These are phyloP conservation scores for Xylariales sp. DNA, from an alignment of 2,329 filamentous ascomycete species.

Conservation along the genomic window DNA sequence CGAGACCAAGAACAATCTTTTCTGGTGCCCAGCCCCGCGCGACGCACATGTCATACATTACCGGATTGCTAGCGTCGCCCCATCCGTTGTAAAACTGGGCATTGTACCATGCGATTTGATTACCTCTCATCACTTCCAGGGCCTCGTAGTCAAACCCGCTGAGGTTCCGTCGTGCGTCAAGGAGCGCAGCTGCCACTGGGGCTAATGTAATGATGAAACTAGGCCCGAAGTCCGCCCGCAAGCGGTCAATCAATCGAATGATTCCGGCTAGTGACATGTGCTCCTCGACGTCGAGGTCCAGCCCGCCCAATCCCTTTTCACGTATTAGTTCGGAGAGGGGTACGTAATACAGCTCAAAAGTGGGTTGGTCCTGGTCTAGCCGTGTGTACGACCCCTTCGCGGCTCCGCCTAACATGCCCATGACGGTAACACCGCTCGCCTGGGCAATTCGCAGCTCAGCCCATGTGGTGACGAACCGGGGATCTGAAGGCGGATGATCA, in stretches of 20 bases:
- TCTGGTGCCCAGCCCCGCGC: constrained; percentile 72
- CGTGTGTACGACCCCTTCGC: constrained; percentile 76
- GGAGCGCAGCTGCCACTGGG: constrained; percentile 79
- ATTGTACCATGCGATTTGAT: constrained; percentile 82
- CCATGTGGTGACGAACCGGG: constrained; percentile 75
- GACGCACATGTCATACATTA: constrained; percentile 60
- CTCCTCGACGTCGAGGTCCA: constrained; percentile 83
- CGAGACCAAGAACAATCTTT: constrained; percentile 78
- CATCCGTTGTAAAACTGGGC: constrained; percentile 88
- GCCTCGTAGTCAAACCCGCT: constrained; percentile 80
- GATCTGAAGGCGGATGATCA: constrained; percentile 73
- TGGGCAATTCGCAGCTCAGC: constrained; percentile 76
- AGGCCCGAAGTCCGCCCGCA: constrained; percentile 73
- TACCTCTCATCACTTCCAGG: constrained; percentile 72
- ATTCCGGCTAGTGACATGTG: constrained; percentile 72
- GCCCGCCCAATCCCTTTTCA: constrained; percentile 68
- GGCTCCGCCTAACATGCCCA: constrained; percentile 84
- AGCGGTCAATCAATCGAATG: constrained; percentile 71
- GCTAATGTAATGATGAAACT: constrained; percentile 80
- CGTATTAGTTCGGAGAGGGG: constrained; percentile 72
- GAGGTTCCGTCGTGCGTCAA: constrained; percentile 71
- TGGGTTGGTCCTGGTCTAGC: constrained; percentile 59
- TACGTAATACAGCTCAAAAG: constrained; percentile 77
- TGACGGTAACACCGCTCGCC: constrained; percentile 75
- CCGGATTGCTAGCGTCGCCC: constrained; percentile 70